A percentile compares a stretch with the other conserved stretches of the same genome.
phyloP scores from a whole-genome alignment of 495 filamentous ascomycete species.

The Lepraria neglecta region DNA sequence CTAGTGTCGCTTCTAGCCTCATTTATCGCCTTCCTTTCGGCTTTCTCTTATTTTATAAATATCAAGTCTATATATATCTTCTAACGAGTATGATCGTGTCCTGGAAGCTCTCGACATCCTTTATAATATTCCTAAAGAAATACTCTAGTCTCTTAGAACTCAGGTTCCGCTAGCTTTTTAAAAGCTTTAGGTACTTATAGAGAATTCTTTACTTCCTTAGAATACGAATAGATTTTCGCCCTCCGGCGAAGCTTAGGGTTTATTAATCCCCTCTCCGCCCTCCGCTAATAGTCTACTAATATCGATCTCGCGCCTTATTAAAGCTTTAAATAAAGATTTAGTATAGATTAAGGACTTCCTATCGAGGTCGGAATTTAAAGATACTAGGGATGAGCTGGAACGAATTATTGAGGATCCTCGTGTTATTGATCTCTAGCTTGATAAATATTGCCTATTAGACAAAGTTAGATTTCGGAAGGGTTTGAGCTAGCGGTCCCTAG shows the following conservation, averaged over 20 bases:
- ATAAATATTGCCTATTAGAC: not conserved
- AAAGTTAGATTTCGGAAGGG: conserved; percentile 8
- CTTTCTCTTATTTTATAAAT: conserved; percentile 7
- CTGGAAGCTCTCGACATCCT: conserved; percentile 4
- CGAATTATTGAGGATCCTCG: conserved; percentile 1
- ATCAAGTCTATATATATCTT: conserved; percentile 8
- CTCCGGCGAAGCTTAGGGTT: not conserved
- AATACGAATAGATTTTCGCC: conserved; percentile 4
- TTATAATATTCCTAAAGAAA: conserved; percentile 9
- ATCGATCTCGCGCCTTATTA: conserved; percentile 5
- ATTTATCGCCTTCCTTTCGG: too few species aligned
- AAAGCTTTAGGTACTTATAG: conserved; percentile 5
- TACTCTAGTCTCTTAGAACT: not conserved
- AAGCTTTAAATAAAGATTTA: conserved; percentile 8
- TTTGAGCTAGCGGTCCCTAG: conserved; percentile 2
- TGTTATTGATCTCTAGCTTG: conserved; percentile 5
- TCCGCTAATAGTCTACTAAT: not conserved
- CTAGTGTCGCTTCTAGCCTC: not conserved
- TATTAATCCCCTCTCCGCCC: not conserved
- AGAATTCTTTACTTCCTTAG: not conserved
- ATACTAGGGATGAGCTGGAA: conserved; percentile 7
- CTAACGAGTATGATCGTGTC: not conserved
- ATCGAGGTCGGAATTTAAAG: not conserved
- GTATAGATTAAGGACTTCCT: conserved; percentile 9
- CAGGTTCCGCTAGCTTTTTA: conserved; percentile 1